Evolutionary conservation across 768 basidiomycete species (phyloP).

Genomic region (Trichaptum fuscoviolaceum): DNA sequence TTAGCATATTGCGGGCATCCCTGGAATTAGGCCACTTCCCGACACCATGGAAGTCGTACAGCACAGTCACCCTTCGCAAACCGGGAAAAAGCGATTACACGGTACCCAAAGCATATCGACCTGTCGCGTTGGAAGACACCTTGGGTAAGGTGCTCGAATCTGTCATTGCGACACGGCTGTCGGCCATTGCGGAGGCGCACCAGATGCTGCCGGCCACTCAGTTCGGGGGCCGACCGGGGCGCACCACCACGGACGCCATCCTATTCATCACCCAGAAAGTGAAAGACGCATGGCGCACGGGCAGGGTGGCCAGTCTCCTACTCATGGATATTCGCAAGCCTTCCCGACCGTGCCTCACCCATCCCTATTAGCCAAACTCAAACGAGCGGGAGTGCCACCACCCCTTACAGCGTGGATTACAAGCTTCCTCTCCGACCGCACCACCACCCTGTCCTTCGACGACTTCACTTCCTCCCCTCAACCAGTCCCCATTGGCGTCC

Average conservation of each 20-base stretch:
- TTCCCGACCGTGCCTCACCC: constrained; percentile 30
- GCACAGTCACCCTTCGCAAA: too few relatives aligned
- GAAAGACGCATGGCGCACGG: constrained; percentile 19
- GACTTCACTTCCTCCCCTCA: too few relatives aligned
- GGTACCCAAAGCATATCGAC: constrained; percentile 29
- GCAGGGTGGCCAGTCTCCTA: constrained; percentile 25
- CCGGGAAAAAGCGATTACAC: too few relatives aligned
- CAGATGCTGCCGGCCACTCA: constrained; percentile 29
- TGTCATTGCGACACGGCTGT: constrained; percentile 20
- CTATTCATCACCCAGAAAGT: constrained; percentile 14
- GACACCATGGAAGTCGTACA: constrained; percentile 24
- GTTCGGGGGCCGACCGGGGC: constrained; percentile 34
- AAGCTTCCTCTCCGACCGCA: too few relatives aligned
- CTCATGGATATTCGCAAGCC: constrained; percentile 41
- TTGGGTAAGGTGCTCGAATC: constrained; percentile 25
- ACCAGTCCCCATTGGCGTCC: too few relatives aligned
- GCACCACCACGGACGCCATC: constrained; percentile 32
- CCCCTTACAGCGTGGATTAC: constrained; percentile 23
- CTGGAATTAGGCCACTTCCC: constrained; percentile 25
- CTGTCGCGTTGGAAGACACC: constrained; percentile 31
- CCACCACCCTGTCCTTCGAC: too few relatives aligned
- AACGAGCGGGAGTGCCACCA: constrained; percentile 25
- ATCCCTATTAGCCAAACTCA: constrained; percentile 1
- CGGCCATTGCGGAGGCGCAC: constrained; percentile 22
- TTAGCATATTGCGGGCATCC: constrained; percentile 23